Percentiles rank a stretch among this genome's conserved stretches.
These are phyloP conservation scores for Ilex aquifolium DNA, from an alignment of 257 asterid genomes.

Conservation along the genomic window DNA sequence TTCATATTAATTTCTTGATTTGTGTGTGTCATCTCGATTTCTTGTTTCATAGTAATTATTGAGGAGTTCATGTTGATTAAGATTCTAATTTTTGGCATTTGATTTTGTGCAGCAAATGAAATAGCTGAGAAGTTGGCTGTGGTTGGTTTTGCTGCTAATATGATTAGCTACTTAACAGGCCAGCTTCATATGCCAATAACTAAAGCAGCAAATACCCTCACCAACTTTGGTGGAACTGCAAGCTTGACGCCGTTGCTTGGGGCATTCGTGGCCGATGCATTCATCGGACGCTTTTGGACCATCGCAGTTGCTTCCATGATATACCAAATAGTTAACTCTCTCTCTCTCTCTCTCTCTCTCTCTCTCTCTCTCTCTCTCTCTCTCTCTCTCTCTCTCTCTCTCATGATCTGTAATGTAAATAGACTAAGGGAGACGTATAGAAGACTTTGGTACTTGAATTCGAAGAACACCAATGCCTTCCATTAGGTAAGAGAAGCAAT, in stretches of 20 bases:
- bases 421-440: too few species aligned
- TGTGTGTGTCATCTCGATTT: background rate
- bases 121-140: conserved; percentile 85
- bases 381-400: background rate
- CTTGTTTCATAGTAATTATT: background rate
- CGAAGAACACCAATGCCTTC: too few species aligned
- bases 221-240: conserved; percentile 78
- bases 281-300: conserved; percentile 87
- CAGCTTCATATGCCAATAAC: conserved; percentile 70
- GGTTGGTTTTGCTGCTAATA: conserved; percentile 71
- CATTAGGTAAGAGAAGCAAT: too few species aligned
- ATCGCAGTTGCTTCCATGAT: conserved; percentile 66
- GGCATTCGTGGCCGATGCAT: conserved; percentile 70
- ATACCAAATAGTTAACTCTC: conserved; percentile 56
- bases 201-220: conserved; percentile 79
- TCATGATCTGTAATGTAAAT: background rate
- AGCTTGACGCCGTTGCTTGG: conserved; percentile 80
- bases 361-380: background rate
- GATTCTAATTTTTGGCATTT: background rate
- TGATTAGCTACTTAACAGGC: conserved; percentile 67
- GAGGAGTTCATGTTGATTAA: background rate
- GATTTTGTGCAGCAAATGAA: conserved; percentile 62
- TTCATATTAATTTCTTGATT: background rate
- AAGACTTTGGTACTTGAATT: too few species aligned
- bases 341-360: conserved; percentile 3